These are phyloP conservation scores for Penicillium hesseltinei DNA, from an alignment of 2,329 filamentous ascomycete genomes.

Conservation along the genomic window DNA sequence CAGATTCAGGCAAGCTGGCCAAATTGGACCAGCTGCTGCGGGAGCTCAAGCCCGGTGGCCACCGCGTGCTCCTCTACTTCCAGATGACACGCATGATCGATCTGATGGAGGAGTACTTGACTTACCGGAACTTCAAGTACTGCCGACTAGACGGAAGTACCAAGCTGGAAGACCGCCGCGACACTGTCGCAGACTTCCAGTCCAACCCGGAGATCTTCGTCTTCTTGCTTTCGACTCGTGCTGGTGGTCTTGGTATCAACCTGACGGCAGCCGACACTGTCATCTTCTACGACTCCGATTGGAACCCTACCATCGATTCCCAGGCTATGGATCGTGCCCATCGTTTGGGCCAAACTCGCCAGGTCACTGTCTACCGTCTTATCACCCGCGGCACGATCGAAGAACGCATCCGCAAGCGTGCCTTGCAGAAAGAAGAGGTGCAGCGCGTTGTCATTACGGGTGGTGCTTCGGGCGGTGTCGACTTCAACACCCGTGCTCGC, in stretches of 20 bases:
- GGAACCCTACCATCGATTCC: constrained; percentile 98
- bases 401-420: constrained; percentile 94
- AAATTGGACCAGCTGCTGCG: constrained; percentile 84
- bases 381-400: constrained; percentile 97
- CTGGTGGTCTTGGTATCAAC: constrained; percentile 97
- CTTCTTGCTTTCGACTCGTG: constrained; percentile 92
- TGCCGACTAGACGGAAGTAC: constrained; percentile 94
- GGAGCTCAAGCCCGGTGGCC: constrained; percentile 84
- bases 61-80: constrained; percentile 96
- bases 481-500: constrained; percentile 88
- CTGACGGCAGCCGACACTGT: constrained; percentile 94
- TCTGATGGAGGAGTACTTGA: constrained; percentile 97
- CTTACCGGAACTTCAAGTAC: constrained; percentile 98
- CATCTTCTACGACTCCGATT: constrained; percentile 99
- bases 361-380: constrained; percentile 95
- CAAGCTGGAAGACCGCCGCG: constrained; percentile 92
- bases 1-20: constrained; percentile 93
- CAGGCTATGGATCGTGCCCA: constrained; percentile 99
- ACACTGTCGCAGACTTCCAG: constrained; percentile 96
- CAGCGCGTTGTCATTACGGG: constrained; percentile 95
- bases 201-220: constrained; percentile 93
- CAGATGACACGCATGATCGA: constrained; percentile 99
- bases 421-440: constrained; percentile 97
- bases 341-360: constrained; percentile 90
- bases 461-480: constrained; percentile 76